Evolutionary conservation across 2,329 filamentous ascomycete genomes (phyloP), one percentile per base, ranked within the genome.

Genomic region (Arthrinium puccinioides): DNA sequence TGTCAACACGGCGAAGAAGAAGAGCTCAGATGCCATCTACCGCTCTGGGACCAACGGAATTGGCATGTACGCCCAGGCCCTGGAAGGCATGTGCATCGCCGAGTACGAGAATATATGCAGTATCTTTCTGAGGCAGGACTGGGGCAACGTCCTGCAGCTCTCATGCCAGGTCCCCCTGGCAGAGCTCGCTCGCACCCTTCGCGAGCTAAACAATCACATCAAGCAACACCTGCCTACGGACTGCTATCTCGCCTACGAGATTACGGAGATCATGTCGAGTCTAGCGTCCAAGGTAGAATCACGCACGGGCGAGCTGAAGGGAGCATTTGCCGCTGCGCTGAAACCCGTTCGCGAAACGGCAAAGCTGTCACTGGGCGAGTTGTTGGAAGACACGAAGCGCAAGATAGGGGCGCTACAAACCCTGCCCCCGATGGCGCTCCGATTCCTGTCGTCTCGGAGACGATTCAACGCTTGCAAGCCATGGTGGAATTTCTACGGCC

Each of bases 171-270:
- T 76, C 23, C 76, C 89, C 10, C 69, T 98, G 42, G 74, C 79
- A 7, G 88, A 95, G 52, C 84, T 97, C 49, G 80, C 84, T 6
- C 81, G 87, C 49, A 96, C 92, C 0, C 62, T 97, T 37, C 79
- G 85, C 20, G 90, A 97, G 53, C 71, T 98, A 21, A 96, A 97
- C 58, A 74, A 77, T 34, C 89, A 96, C 53, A 88, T 97, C 60
- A 88, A 89, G 55, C 68, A 75, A 27, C 89, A 96, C 54, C 66
- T 96, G 26, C 76, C 80, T 47, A 95, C 87, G 0, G 92, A 98
- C 59, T 97, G 90, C 61, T 97, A 87, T 57, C 74, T 98, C 33
- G 88, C 88, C 7, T 98, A 94, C 57, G 92, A 98, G 56, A 86
- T 97, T 21, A 86, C 94, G 21, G 90, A 95, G 52, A 86, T 96